phyloP scores from a whole-genome alignment of 495 filamentous ascomycete species.

The Aspergillus affinis region DNA sequence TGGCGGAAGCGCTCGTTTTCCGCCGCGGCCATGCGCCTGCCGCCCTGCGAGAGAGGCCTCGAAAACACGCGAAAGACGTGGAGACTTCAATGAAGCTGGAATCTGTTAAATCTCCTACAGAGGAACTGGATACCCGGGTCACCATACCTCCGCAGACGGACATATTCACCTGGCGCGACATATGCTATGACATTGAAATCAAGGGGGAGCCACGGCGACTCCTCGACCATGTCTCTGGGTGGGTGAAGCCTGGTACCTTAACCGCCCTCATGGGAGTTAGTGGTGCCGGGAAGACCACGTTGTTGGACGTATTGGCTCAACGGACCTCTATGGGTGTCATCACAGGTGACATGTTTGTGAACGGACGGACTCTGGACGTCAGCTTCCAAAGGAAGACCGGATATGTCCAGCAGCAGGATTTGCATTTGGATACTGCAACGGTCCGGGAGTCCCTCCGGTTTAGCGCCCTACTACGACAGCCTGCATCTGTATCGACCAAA shows the following conservation, averaged over 20 bases:
- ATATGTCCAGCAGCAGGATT: constrained; percentile 92
- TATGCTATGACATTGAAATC: constrained; percentile 69
- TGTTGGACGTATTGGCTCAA: constrained; percentile 60
- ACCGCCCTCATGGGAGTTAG: constrained; percentile 65
- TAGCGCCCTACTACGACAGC: constrained; percentile 81
- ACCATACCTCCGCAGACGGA: constrained; percentile 47
- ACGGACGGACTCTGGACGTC: constrained; percentile 54
- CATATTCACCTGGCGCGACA: constrained; percentile 73
- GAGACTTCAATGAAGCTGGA: constrained; percentile 31
- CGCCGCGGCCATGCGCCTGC: constrained; percentile 31
- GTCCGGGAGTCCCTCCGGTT: constrained; percentile 82
- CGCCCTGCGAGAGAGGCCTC: constrained; percentile 31
- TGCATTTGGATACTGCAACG: constrained; percentile 82
- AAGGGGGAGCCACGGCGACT: constrained; percentile 56
- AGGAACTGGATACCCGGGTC: constrained; percentile 33
- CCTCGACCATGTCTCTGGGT: constrained; percentile 65
- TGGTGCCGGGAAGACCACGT: constrained; percentile 66
- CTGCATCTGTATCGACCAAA: constrained; percentile 38
- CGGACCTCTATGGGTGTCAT: constrained; percentile 51
- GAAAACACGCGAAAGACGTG: constrained; percentile 37
- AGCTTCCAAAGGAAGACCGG: constrained; percentile 91
- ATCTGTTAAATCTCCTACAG: constrained; percentile 14
- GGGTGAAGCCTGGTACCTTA: constrained; percentile 67
- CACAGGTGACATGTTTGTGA: constrained; percentile 52
- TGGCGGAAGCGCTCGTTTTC: constrained; percentile 36